Evolutionary conservation across 441 rosid genomes (phyloP), one percentile per base, ranked within the genome.

Genomic region (Gossypium aridum): DNA sequence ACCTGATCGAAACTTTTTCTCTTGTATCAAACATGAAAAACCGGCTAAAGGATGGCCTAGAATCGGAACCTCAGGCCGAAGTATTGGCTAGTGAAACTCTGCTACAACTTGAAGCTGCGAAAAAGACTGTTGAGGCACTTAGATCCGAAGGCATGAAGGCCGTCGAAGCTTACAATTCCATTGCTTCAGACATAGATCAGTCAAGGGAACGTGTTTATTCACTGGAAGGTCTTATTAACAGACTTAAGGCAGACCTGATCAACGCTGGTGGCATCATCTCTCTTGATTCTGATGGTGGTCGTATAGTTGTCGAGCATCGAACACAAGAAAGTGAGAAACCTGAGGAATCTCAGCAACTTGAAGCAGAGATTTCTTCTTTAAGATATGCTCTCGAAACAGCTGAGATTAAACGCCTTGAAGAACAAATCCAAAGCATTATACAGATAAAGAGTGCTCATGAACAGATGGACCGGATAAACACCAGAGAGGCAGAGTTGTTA

Each of bases 1-100:
- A 87, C 78, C 82, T 89, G 47, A 84, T 75, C 62, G 92, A 92
- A 71, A 90, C 93, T 10, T 85, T 86, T 13, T 76, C 84, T 54
- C 88, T 89, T 2, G 89, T 90, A 12, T 94, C 90, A 64, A 85
- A 80, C 79, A 85, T 93, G 86, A 93, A 87, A 75, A 82, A 57
- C 67, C 90, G 87, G 79, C 83, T 88, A 16, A 83, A 43, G 72
- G 85, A 85, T 61, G 81, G 88, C 70, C 85, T 80, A 83, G 90
- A 88, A 72, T 82, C 90, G 0, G 95, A 90, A 28, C 82, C 87
- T 77, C 83, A 80, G 83, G 95, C 91, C 56, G 78, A 64, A 39
- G 81, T 72, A 19, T 54, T 86, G 64, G 85, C 88, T 62, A 79
- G 82, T 2, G 85, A 90, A 77, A 83, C 90, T 9, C 85, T 85